phyloP scores from a whole-genome alignment of 2,329 filamentous ascomycete genomes.

The Metarhizium sp. region DNA sequence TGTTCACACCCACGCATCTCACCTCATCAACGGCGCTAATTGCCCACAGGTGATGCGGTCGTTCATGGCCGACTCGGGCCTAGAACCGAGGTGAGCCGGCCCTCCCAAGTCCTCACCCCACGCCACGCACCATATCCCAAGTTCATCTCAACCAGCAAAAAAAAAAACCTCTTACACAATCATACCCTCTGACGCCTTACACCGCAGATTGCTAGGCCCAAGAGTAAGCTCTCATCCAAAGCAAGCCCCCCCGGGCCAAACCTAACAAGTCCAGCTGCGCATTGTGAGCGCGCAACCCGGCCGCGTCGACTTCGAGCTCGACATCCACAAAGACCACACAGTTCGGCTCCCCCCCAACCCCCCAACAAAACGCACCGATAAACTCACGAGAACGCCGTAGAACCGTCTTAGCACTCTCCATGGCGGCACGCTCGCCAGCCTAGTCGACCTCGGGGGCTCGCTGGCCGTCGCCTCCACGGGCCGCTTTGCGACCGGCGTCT shows the following conservation, averaged over 20 bases:
- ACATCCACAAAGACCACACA: constrained; percentile 66
- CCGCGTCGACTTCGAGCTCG: constrained; percentile 65
- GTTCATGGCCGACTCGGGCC: constrained; percentile 74
- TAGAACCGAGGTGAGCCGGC: constrained; percentile 67
- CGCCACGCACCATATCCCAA: too few species aligned
- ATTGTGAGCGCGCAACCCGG: constrained; percentile 56
- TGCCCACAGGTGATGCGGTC: constrained; percentile 64
- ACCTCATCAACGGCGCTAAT: not conserved
- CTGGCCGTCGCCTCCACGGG: constrained; percentile 57
- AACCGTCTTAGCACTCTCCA: constrained; percentile 71
- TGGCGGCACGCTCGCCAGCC: constrained; percentile 68
- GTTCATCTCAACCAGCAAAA: too few species aligned
- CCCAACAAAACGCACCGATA: not conserved
- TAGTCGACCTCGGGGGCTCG: constrained; percentile 59
- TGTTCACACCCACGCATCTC: not conserved
- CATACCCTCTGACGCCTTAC: not conserved
- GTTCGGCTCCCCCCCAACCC: constrained; percentile 28
- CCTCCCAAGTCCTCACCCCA: not conserved
- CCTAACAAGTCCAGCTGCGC: constrained; percentile 42
- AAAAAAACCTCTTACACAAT: too few species aligned
- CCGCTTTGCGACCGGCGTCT: constrained; percentile 53
- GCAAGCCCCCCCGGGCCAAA: not conserved
- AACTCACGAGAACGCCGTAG: constrained; percentile 26
- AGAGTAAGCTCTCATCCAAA: constrained; percentile 10
- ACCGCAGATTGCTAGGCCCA: constrained; percentile 19